Conservation (phyloP, 352 stramenopile species). For the Pythium insidiosum region DNA sequence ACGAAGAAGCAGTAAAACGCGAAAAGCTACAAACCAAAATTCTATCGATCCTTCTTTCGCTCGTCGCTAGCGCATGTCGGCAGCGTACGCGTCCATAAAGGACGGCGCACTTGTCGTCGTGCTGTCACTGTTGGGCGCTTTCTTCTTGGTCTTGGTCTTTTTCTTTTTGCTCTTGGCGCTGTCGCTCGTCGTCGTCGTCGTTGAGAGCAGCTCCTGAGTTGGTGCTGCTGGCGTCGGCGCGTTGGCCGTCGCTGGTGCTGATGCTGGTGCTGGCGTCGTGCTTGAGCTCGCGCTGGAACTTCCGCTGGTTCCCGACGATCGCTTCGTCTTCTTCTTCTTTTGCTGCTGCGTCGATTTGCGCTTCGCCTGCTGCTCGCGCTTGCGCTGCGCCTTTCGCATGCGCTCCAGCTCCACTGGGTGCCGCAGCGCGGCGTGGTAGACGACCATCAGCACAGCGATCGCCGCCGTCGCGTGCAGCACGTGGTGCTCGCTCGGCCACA, state of each 20-base stretch:
- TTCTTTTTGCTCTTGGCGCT: conserved; percentile 19
- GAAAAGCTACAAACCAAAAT: neutral
- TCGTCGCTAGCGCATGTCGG: neutral
- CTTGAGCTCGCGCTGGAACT: conserved; percentile 4
- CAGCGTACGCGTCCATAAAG: conserved; percentile 18
- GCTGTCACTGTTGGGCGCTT: conserved; percentile 2
- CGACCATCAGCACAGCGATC: conserved; percentile 31
- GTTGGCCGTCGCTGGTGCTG: neutral
- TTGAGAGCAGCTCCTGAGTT: no score
- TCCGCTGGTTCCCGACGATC: conserved; percentile 16
- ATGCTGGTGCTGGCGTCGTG: neutral
- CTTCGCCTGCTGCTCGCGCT: conserved; percentile 29
- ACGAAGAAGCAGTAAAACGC: conserved; percentile 61
- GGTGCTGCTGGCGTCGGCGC: no score
- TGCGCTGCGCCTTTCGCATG: conserved; percentile 34
- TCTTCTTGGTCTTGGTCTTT: neutral
- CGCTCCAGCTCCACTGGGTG: conserved; percentile 43
- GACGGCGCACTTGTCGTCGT: conserved; percentile 5
- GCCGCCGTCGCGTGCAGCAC: conserved; percentile 40
- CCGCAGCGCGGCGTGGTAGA: conserved; percentile 44
- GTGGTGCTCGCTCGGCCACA: conserved; percentile 41
- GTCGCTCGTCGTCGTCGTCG: neutral
- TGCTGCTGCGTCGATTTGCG: conserved; percentile 7
- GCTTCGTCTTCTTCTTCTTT: conserved; percentile 50
- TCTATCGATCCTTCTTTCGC: neutral